phyloP scores from a whole-genome alignment of 805 yeast genomes.

The Torulaspora gathmanii region DNA sequence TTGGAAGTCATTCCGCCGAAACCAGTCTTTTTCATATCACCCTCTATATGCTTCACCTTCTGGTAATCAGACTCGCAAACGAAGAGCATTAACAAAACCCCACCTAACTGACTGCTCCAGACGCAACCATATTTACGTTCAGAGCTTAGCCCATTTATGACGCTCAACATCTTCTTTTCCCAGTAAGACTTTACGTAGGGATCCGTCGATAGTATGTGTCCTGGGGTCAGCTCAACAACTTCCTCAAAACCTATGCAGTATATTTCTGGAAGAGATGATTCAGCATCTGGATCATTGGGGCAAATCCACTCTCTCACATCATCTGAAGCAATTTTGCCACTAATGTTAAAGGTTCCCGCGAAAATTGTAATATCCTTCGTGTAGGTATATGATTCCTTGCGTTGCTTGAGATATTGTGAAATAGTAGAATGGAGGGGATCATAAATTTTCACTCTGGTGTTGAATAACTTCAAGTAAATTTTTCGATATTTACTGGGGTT shows the following conservation, averaged over 20 bases:
- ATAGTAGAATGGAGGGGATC: slow-evolving; percentile 89
- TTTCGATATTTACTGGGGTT: slow-evolving; percentile 29
- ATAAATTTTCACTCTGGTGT: slow-evolving; percentile 55
- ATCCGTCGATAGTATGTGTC: slow-evolving; percentile 78
- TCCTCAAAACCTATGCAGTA: slow-evolving; percentile 86
- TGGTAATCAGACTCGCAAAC: slow-evolving; percentile 50
- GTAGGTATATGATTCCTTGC: slow-evolving; percentile 52
- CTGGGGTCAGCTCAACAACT: slow-evolving; percentile 75
- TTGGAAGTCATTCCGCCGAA: slow-evolving; percentile 84
- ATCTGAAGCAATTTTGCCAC: slow-evolving; percentile 57
- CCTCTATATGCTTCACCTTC: slow-evolving; percentile 57
- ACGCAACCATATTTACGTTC: slow-evolving; percentile 49
- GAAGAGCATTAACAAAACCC: slow-evolving; percentile 68
- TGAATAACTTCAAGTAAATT: slow-evolving; percentile 28
- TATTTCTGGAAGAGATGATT: slow-evolving; percentile 50
- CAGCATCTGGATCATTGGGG: slow-evolving; percentile 43
- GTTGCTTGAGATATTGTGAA: slow-evolving; percentile 53
- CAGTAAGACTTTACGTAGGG: slow-evolving; percentile 53
- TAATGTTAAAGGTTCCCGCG: slow-evolving; percentile 83
- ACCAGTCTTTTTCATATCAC: slow-evolving; percentile 83
- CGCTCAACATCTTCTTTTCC: slow-evolving; percentile 56
- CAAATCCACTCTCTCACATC: slow-evolving; percentile 76
- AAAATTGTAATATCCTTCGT: slow-evolving; percentile 58
- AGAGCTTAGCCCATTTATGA: slow-evolving; percentile 40
- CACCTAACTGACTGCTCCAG: slow-evolving; percentile 82